Percentiles rank a stretch among this genome's conserved stretches.
phyloP scores from a whole-genome alignment of 768 basidiomycete genomes.

The Russula sp. region DNA sequence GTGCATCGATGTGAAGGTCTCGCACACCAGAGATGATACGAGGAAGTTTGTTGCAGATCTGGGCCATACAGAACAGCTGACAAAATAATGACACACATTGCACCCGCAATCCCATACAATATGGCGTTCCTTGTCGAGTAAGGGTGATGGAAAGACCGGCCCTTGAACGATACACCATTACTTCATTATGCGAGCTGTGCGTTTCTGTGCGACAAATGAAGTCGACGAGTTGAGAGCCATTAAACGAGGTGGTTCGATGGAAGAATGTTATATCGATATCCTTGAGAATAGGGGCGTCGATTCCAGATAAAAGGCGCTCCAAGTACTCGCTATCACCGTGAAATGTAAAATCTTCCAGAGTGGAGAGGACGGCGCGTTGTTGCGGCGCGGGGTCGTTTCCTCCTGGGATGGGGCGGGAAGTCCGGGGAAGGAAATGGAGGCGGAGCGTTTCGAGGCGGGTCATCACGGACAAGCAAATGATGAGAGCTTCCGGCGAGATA shows the following conservation, averaged over 20 bases:
- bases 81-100: neutral
- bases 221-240: neutral
- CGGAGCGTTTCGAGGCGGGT: neutral
- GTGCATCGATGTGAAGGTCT: neutral
- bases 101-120: neutral
- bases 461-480: neutral
- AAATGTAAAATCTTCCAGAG: neutral
- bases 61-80: neutral
- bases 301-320: neutral
- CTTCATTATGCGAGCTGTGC: neutral
- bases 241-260: neutral
- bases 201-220: neutral
- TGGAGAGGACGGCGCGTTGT: neutral
- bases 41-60: neutral
- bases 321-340: conserved; percentile 3
- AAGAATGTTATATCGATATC: neutral
- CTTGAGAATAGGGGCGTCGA: neutral
- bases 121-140: neutral
- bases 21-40: neutral
- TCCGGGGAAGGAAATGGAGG: conserved; percentile 1
- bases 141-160: neutral
- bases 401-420: neutral
- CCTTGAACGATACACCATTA: neutral
- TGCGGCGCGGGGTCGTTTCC: neutral
- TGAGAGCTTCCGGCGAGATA: neutral